Percentiles rank a stretch among this genome's conserved stretches.
phyloP scores from a whole-genome alignment of 768 basidiomycete species.

The Hemileccinum impolitum region DNA sequence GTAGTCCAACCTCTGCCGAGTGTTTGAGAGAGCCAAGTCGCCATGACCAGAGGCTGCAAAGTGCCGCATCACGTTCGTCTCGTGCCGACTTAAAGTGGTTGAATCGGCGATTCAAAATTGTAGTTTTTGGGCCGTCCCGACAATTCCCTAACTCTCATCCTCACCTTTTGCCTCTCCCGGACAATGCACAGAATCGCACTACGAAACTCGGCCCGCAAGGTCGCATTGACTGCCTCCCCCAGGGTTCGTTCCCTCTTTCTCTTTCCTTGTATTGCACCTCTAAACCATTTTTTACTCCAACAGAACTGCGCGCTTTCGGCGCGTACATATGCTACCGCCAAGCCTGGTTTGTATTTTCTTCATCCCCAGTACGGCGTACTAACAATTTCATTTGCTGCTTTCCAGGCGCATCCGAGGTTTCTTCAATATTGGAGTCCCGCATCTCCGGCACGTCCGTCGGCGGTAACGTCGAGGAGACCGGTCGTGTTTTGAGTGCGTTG shows the following conservation, averaged over 20 bases:
- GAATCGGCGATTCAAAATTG: slow-evolving; percentile 29
- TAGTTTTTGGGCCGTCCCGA: slow-evolving; percentile 33
- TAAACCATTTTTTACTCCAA: slow-evolving; percentile 6
- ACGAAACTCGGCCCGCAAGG: slow-evolving; percentile 78
- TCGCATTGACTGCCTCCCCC: slow-evolving; percentile 62
- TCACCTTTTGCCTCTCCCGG: slow-evolving; percentile 42
- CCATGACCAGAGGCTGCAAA: slow-evolving; percentile 16
- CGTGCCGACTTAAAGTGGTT: slow-evolving; percentile 17
- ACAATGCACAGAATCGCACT: slow-evolving; percentile 84
- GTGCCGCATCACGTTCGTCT: slow-evolving; percentile 4
- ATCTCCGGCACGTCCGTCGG: slow-evolving; percentile 90
- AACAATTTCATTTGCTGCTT: slow-evolving; percentile 27
- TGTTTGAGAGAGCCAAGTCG: slow-evolving; percentile 25
- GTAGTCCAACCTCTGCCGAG: slow-evolving; percentile 20
- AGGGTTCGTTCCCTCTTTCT: slow-evolving; percentile 45
- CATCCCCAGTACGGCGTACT: slow-evolving; percentile 2
- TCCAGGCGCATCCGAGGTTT: slow-evolving; percentile 96
- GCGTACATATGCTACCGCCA: slow-evolving; percentile 96
- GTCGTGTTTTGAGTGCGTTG: slow-evolving; percentile 91
- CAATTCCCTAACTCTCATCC: slow-evolving; percentile 41
- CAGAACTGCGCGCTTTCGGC: slow-evolving; percentile 48
- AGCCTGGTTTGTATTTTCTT: slow-evolving; percentile 69
- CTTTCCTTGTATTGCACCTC: slow-evolving; percentile 4
- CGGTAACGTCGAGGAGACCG: slow-evolving; percentile 98
- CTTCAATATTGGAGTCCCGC: slow-evolving; percentile 97